Evolutionary conservation across 768 basidiomycete genomes (phyloP), one percentile per base, ranked within the genome.

Genomic region (Russula ochroleuca): DNA sequence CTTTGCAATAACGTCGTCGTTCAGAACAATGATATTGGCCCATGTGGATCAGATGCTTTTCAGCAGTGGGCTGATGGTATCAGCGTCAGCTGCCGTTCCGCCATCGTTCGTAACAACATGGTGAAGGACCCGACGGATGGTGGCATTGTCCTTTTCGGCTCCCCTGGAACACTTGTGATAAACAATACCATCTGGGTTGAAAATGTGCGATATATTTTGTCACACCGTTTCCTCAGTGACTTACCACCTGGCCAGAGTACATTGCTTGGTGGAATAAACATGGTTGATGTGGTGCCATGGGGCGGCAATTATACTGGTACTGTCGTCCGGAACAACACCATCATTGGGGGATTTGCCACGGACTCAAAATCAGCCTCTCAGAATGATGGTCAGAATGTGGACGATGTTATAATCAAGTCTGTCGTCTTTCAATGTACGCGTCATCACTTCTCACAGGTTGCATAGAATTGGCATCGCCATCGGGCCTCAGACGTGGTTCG

Each of bases 31-130:
- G 88, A 92, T 66, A 85, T 94, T 48, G 92, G 88, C 4, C 90
- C 90, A 2, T 86, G 87, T 64, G 90, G 90, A 1, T 77, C 78
- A 5, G 85, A 87, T 62, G 64, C 68, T 5, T 88, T 81, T 69
- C 82, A 85, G 65, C 75, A 90, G 72, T 92, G 90, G 90, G 88
- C 90, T 1, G 90, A 92, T 70, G 90, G 90, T 6, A 86, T 92
- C 69, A 90, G 87, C 67, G 72, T 91, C 57, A 83, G 83, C 66
- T 92, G 90, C 71, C 75, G 73, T 65, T 83, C 85, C 71, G 79
- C 81, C 64, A 64, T 83, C 41, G 77, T 92, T 37, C 81, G 79
- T 66, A 84, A 87, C 66, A 92, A 92, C 73, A 79, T 84, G 77
- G 75, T 92, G 51, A 78, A 83, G 67, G 84, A 83, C 60, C 80